These are phyloP conservation scores for Umbelopsis ramanniana DNA, from an alignment of 192 early-diverging fungal genomes.

Conservation along the genomic window DNA sequence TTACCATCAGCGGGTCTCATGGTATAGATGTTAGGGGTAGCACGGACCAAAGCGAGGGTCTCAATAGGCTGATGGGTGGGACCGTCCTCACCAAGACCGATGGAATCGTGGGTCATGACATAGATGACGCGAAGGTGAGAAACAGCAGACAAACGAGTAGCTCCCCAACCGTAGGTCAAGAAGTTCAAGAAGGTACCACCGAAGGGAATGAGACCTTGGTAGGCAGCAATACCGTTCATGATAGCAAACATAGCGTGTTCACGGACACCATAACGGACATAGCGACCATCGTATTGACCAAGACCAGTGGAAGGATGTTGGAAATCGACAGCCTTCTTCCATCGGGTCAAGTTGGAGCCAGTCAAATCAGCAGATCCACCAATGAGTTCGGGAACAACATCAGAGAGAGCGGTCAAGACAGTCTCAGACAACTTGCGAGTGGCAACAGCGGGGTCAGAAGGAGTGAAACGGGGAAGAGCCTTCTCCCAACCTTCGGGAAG, in stretches of 20 bases:
- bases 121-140: constrained; percentile 90
- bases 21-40: constrained; percentile 85
- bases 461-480: constrained; percentile 81
- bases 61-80: constrained; percentile 99
- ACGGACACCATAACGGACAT: constrained; percentile 95
- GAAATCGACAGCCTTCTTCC: constrained; percentile 96
- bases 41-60: constrained; percentile 86
- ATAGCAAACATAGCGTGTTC: constrained; percentile 97
- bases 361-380: constrained; percentile 98
- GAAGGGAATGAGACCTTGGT: constrained; percentile 87
- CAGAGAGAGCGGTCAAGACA: constrained; percentile 83
- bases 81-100: constrained; percentile 98
- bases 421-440: constrained; percentile 90
- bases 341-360: constrained; percentile 93
- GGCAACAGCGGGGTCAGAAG: constrained; percentile 76
- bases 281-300: constrained; percentile 86
- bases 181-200: constrained; percentile 95
- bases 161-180: constrained; percentile 79
- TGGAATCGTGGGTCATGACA: constrained; percentile 99
- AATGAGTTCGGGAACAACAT: constrained; percentile 81
- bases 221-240: constrained; percentile 89
- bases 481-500: constrained; percentile 75
- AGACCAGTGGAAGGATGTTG: constrained; percentile 72
- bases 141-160: constrained; percentile 88
- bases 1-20: constrained; percentile 96